A percentile compares a stretch with the other conserved stretches of the same genome.
phyloP scores from a whole-genome alignment of 2,329 filamentous ascomycete genomes.

The Fusarium nematophilum region DNA sequence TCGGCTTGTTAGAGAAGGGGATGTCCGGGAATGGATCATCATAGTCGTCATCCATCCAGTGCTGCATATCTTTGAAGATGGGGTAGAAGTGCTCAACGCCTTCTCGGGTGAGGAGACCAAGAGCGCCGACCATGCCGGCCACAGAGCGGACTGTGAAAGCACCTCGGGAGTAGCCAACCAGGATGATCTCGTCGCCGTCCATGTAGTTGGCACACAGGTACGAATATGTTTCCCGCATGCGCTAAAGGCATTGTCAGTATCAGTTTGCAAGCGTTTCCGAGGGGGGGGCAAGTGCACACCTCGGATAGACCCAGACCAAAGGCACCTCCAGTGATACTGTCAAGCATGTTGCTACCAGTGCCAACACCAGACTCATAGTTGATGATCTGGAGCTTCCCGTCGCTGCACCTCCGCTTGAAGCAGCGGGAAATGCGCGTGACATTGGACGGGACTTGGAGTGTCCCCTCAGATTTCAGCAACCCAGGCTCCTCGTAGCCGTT shows the following conservation, averaged over 20 bases:
- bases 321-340: constrained; percentile 64
- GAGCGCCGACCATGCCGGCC: constrained; percentile 61
- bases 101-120: constrained; percentile 64
- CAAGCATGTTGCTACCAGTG: constrained; percentile 61
- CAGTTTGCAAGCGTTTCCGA: no score
- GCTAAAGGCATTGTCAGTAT: constrained; percentile 46
- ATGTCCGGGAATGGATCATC: constrained; percentile 59
- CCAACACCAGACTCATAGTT: constrained; percentile 72
- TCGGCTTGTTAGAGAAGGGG: constrained; percentile 63
- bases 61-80: constrained; percentile 67
- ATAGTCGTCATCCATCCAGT: constrained; percentile 60
- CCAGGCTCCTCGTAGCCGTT: constrained; percentile 58
- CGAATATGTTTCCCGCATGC: constrained; percentile 70
- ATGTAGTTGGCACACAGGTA: constrained; percentile 72
- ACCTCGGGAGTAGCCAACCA: constrained; percentile 68
- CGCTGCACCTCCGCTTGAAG: constrained; percentile 61
- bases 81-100: constrained; percentile 66
- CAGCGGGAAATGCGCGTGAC: constrained; percentile 70
- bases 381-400: constrained; percentile 67
- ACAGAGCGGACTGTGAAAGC: constrained; percentile 69
- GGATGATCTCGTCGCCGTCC: constrained; percentile 66
- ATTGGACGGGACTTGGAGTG: constrained; percentile 66
- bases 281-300: constrained; percentile 49
- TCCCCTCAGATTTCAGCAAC: constrained; percentile 51
- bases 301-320: constrained; percentile 67